Conservation (phyloP, 768 basidiomycete genomes). For the Lactifluus pinguis region DNA sequence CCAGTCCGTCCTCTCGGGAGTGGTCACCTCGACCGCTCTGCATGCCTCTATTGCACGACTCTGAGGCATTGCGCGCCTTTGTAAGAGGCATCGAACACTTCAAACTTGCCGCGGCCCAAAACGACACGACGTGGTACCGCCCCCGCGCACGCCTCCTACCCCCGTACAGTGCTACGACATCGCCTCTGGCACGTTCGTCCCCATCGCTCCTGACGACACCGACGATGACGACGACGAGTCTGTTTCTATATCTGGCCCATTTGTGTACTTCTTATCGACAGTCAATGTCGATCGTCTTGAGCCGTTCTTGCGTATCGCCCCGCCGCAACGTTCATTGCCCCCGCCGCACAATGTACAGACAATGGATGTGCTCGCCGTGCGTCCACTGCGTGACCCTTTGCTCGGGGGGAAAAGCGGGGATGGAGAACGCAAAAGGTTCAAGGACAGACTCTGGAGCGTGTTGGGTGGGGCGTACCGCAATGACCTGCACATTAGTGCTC, state of each 20-base stretch:
- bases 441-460: conserved; percentile 42
- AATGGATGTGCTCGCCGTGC: conserved; percentile 69
- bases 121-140: conserved; percentile 63
- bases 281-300: conserved; percentile 84
- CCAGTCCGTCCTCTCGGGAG: conserved; percentile 43
- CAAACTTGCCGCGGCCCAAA: conserved; percentile 74
- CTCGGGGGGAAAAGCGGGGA: conserved; percentile 32
- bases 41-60: conserved; percentile 84
- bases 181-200: conserved; percentile 36
- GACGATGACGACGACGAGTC: conserved; percentile 27
- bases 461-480: conserved; percentile 66
- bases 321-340: conserved; percentile 43
- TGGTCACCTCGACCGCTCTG: conserved; percentile 79
- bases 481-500: conserved; percentile 64
- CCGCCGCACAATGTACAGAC: conserved; percentile 31
- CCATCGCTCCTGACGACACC: conserved; percentile 29
- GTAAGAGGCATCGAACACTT: conserved; percentile 79
- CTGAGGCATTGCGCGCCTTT: conserved; percentile 59
- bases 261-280: conserved; percentile 77
- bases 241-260: conserved; percentile 55
- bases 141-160: conserved; percentile 47
- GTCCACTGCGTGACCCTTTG: conserved; percentile 56
- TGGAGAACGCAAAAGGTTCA: conserved; percentile 42
- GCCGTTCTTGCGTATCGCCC: conserved; percentile 68
- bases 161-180: conserved; percentile 57